Evolutionary conservation across 139 green algal genomes (phyloP).

Genomic region (Haematococcus lacustris): DNA sequence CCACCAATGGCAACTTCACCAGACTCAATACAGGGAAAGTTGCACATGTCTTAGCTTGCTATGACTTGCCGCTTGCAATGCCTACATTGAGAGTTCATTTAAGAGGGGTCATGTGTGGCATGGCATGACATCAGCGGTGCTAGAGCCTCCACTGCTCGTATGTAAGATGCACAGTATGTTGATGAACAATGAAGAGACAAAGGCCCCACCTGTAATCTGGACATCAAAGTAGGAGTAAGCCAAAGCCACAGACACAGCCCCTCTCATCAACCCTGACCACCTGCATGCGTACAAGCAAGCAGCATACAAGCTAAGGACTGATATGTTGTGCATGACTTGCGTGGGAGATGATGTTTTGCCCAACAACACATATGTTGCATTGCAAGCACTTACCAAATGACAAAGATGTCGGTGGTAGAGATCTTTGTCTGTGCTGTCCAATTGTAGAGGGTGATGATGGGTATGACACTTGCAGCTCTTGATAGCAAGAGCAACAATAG

Average conservation of each 20-base stretch:
- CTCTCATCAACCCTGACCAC: constrained; percentile 67
- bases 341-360: neutral
- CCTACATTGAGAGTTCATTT: too few species aligned
- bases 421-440: constrained; percentile 30
- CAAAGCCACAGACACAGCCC: constrained; percentile 64
- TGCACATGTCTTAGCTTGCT: too few species aligned
- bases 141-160: neutral
- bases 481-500: constrained; percentile 53
- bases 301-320: neutral
- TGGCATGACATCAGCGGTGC: neutral
- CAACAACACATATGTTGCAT: neutral
- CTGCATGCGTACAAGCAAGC: constrained; percentile 31
- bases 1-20: too few species aligned
- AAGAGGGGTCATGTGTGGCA: neutral
- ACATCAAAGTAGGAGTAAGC: constrained; percentile 63
- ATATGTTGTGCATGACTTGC: neutral
- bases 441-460: constrained; percentile 23
- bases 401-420: constrained; percentile 41
- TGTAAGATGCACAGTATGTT: neutral
- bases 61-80: too few species aligned
- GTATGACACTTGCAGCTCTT: constrained; percentile 50
- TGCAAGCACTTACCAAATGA: constrained; percentile 53
- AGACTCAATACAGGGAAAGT: too few species aligned
- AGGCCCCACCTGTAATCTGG: too few species aligned
- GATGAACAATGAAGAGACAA: neutral